Base-by-base conservation (phyloP, 108 stramenopile genomes). In the Cylindrotheca closterium region DNA sequence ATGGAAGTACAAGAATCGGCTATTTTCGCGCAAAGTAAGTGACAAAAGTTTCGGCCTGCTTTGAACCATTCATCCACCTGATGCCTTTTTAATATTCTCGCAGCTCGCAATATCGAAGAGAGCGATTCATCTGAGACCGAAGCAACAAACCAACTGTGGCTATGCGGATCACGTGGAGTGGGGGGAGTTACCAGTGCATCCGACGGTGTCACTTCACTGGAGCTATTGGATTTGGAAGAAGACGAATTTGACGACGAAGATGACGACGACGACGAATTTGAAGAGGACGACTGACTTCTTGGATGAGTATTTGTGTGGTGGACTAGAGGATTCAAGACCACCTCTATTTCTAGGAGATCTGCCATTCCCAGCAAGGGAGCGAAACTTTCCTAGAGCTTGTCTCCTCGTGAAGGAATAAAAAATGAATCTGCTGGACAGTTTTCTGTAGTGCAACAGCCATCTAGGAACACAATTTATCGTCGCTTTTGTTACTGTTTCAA, bases 181-280 rank as follows among this genome's bases (percentile, higher is more conserved):
- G 85, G 83, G 32, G 85, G 68, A 18, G 78, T 86, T 0, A 42
- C 78, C 5, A 61, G 73, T 1, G 27, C 29, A 30, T 63, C 30
- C 22, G 48, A 67, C 1, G 59, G 45, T 8, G 17, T 70, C 12
- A 84, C 58, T 23, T 48, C 65, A 3, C 30, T 89, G 21, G 76
- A 84, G 34, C 62, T 89, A 21, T 70, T 86, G 52, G 88, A 89
- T 71, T 49, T 89, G 4, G 88, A 89, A 80, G 88, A 89, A 54
- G 81, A 89, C 30, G 85, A 86, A 64, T 80, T 82, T 4, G 58
- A 42, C 2, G 80, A 77, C 0, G 79, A 84, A 7, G 70, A 68
- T 29, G 51, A 62, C 0, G 75, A 81, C 0, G 54, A 46, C 4
- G 52, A 71, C 15, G 63, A 63, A 29, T 63, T 62, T 49, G 75